These are phyloP conservation scores for Suillus sp. DNA, from an alignment of 768 basidiomycete species.

Conservation along the genomic window DNA sequence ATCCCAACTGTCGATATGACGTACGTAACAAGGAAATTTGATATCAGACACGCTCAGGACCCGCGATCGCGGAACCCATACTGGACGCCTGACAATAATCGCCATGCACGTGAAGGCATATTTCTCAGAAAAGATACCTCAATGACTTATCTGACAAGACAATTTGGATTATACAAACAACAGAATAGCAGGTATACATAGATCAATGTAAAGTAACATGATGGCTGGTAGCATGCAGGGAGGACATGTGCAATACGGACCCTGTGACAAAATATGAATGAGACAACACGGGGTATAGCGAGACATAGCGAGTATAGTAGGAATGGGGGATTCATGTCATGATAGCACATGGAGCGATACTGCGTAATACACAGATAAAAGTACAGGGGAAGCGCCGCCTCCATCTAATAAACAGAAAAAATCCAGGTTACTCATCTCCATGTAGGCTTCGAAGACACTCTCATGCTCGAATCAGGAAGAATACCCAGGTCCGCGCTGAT, in stretches of 20 bases:
- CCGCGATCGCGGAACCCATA: neutral
- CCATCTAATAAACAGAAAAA: slow-evolving; percentile 16
- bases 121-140: neutral
- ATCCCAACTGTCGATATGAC: neutral
- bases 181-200: slow-evolving; percentile 25
- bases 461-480: slow-evolving; percentile 41
- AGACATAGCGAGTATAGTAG: slow-evolving; percentile 17
- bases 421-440: slow-evolving; percentile 51
- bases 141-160: neutral
- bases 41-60: neutral
- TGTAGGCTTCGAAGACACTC: slow-evolving; percentile 47
- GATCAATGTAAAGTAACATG: slow-evolving; percentile 30
- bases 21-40: neutral
- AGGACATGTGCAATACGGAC: slow-evolving; percentile 9
- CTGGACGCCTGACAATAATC: neutral
- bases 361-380: slow-evolving; percentile 8
- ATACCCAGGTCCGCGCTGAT: slow-evolving; percentile 40
- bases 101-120: neutral
- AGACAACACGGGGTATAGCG: slow-evolving; percentile 22
- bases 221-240: slow-evolving; percentile 23
- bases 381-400: slow-evolving; percentile 24
- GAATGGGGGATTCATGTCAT: slow-evolving; percentile 6
- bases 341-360: neutral
- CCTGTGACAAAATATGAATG: slow-evolving; percentile 13
- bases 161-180: slow-evolving; percentile 19